Percentiles rank a stretch among this genome's conserved stretches.
These are phyloP conservation scores for Holtermannia corniformis DNA, from an alignment of 768 basidiomycete species.

Conservation along the genomic window DNA sequence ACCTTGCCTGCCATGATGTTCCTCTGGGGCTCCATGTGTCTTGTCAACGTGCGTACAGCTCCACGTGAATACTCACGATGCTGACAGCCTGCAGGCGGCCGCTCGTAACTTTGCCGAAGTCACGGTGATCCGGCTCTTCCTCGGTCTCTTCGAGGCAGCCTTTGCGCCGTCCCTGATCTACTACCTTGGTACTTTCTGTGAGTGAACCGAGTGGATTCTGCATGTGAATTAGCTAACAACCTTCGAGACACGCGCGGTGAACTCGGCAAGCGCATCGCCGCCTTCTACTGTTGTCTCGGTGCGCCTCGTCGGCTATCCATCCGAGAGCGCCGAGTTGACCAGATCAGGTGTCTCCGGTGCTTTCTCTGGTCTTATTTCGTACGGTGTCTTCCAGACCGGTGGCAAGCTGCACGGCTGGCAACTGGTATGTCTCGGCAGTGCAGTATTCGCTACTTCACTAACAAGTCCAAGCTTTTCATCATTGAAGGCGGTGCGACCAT, in stretches of 20 bases:
- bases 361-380: slow-evolving; percentile 44
- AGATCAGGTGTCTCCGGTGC: slow-evolving; percentile 22
- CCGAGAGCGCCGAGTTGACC: too few relatives aligned
- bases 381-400: slow-evolving; percentile 49
- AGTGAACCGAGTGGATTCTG: slow-evolving; percentile 46
- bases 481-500: slow-evolving; percentile 45
- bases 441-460: too few relatives aligned
- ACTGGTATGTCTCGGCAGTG: too few relatives aligned
- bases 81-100: too few relatives aligned
- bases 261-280: slow-evolving; percentile 42
- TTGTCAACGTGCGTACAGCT: too few relatives aligned
- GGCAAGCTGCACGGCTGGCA: slow-evolving; percentile 48
- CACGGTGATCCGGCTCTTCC: slow-evolving; percentile 12
- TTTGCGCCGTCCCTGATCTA: slow-evolving; percentile 40
- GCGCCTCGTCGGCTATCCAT: too few relatives aligned
- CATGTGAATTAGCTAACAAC: neutral
- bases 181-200: slow-evolving; percentile 50
- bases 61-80: too few relatives aligned
- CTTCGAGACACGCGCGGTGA: too few relatives aligned
- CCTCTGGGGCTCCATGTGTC: slow-evolving; percentile 16
- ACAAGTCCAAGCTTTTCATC: slow-evolving; percentile 49
- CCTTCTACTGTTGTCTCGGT: slow-evolving; percentile 46
- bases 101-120: slow-evolving; percentile 12
- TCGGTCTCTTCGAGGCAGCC: slow-evolving; percentile 19
- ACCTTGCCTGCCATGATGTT: slow-evolving; percentile 22